Percentiles rank a stretch among this genome's conserved stretches.
Conservation (phyloP, 345 rosid genomes). For the Carallia pectinifolia region DNA sequence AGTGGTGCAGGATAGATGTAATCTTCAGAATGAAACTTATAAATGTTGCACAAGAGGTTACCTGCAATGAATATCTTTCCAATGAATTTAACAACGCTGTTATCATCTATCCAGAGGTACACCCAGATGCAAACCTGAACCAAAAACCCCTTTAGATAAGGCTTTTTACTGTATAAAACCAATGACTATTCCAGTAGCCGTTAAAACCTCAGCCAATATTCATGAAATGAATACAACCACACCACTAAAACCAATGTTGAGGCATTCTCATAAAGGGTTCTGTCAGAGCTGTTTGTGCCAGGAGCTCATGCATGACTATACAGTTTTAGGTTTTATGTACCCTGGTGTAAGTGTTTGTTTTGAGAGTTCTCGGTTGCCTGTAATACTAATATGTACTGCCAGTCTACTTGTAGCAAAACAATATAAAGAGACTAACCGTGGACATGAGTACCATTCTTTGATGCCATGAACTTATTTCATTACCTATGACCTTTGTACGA, state of each 20-base stretch:
- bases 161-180: not conserved
- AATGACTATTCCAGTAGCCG: too few relatives aligned
- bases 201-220: too few relatives aligned
- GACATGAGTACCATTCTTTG: too few relatives aligned
- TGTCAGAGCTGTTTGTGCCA: not conserved
- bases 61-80: slow-evolving; percentile 94
- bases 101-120: slow-evolving; percentile 79
- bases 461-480: too few relatives aligned
- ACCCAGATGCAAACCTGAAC: slow-evolving; percentile 84
- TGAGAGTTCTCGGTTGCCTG: too few relatives aligned
- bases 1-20: not conserved
- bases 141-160: slow-evolving; percentile 22
- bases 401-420: too few relatives aligned
- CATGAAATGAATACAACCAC: not conserved
- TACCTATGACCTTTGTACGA: too few relatives aligned
- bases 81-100: slow-evolving; percentile 59
- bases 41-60: slow-evolving; percentile 24
- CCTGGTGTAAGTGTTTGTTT: too few relatives aligned
- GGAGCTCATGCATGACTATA: not conserved
- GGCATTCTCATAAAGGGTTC: not conserved
- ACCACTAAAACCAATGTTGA: not conserved
- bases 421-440: too few relatives aligned
- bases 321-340: too few relatives aligned
- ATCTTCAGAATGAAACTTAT: slow-evolving; percentile 9
- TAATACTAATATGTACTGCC: too few relatives aligned